Evolutionary conservation across 108 stramenopile genomes (phyloP), one percentile per base, ranked within the genome.

Genomic region (Skeletonema potamos): DNA sequence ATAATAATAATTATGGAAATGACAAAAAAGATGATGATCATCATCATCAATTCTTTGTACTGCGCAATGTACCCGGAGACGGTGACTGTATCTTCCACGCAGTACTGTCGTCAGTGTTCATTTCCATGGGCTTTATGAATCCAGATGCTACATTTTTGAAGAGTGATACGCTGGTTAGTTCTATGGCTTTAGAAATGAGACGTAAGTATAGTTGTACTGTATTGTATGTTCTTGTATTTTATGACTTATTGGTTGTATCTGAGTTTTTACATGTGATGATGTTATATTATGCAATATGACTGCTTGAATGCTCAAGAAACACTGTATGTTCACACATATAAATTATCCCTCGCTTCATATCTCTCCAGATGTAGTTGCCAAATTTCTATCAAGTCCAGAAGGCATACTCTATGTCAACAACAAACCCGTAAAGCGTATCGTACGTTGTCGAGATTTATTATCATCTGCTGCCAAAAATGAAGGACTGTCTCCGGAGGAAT

Each of bases 31-130:
- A 64, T 18, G 37, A 56, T 28, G 39, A 54, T 17, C 30, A 43
- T 3, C 17, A 7, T 10, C 32, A 51, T 24, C 59, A 62, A 58
- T 69, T 30, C 73, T 80, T 80, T 28, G 73, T 75, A 11, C 9
- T 92, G 78, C 77, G 87, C 32, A 89, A 89, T 39, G 91, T 92
- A 30, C 86, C 86, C 4, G 91, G 91, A 2, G 82, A 87, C 5
- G 88, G 91, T 18, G 88, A 89, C 64, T 92, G 91, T 60, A 75
- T 92, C 81, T 92, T 92, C 66, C 78, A 81, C 26, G 85, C 91
- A 20, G 86, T 89, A 13, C 79, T 86, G 4, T 66, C 87, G 12
- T 78, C 90, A 0, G 74, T 88, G 7, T 76, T 83, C 15, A 81
- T 88, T 20, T 76, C 70, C 17, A 86, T 87, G 85, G 88, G 81